Conservation (phyloP, 345 rosid species). For the Sisymbrium altissimum region DNA sequence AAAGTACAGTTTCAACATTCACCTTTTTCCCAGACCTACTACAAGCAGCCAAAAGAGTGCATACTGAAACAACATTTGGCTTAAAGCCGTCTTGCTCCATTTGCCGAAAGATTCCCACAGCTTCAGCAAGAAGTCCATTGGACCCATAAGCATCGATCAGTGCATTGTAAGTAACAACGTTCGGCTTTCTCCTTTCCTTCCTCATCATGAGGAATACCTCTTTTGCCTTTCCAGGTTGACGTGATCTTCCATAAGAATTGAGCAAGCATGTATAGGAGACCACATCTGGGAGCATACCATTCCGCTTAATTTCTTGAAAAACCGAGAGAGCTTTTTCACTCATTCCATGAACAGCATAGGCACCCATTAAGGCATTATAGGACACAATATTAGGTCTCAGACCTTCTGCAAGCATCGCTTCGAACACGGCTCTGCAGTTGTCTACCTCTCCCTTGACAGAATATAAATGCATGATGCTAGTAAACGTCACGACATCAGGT, state of each 20-base stretch:
- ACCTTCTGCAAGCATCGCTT: slow-evolving; percentile 84
- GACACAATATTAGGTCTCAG: slow-evolving; percentile 73
- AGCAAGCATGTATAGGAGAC: slow-evolving; percentile 80
- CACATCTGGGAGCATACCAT: slow-evolving; percentile 71
- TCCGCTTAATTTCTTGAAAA: slow-evolving; percentile 60
- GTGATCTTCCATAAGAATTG: slow-evolving; percentile 87
- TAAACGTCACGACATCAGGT: slow-evolving; percentile 83
- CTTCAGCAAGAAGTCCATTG: slow-evolving; percentile 69
- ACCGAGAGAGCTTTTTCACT: slow-evolving; percentile 67
- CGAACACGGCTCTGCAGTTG: slow-evolving; percentile 67
- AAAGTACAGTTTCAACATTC: slow-evolving; percentile 70
- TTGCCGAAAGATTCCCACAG: slow-evolving; percentile 66
- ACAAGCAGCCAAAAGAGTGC: slow-evolving; percentile 87
- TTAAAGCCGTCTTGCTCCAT: slow-evolving; percentile 74
- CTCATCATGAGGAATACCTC: slow-evolving; percentile 74
- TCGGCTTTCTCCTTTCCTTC: slow-evolving; percentile 63
- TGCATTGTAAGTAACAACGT: slow-evolving; percentile 75
- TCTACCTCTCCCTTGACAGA: slow-evolving; percentile 72
- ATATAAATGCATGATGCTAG: slow-evolving; percentile 70
- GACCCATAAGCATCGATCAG: slow-evolving; percentile 92
- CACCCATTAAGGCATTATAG: slow-evolving; percentile 74
- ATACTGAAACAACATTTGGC: slow-evolving; percentile 75
- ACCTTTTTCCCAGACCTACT: slow-evolving; percentile 68
- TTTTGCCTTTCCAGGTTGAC: slow-evolving; percentile 68
- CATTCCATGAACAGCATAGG: slow-evolving; percentile 86